Conservation (phyloP, 2,329 filamentous ascomycete genomes). For the Pseudopyrenochaeta lycopersici region DNA sequence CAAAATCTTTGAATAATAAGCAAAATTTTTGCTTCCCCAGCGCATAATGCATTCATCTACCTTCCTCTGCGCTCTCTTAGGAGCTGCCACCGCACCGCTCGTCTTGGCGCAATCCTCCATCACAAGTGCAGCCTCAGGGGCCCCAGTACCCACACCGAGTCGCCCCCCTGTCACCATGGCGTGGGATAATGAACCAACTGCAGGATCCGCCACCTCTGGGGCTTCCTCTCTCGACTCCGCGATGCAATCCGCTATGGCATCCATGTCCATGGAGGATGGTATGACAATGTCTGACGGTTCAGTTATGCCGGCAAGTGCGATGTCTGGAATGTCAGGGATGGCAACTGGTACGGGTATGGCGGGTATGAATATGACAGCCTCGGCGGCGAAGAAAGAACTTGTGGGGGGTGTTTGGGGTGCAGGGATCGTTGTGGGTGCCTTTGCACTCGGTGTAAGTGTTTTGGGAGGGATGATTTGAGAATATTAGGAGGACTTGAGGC, state of each 20-base stretch:
- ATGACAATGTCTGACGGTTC: slow-evolving; percentile 44
- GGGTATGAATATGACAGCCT: slow-evolving; percentile 23
- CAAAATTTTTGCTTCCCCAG: neutral
- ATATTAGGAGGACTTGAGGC: too few relatives aligned
- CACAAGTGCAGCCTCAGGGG: slow-evolving; percentile 12
- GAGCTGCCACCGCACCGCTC: slow-evolving; percentile 7
- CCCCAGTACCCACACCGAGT: slow-evolving; percentile 14
- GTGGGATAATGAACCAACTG: slow-evolving; percentile 14
- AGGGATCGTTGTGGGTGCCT: neutral
- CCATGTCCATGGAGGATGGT: slow-evolving; percentile 48
- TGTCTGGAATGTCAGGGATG: slow-evolving; percentile 6
- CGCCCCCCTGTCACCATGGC: slow-evolving; percentile 25
- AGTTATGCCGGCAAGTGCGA: slow-evolving; percentile 23
- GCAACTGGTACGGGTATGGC: slow-evolving; percentile 33
- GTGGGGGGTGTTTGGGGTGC: neutral
- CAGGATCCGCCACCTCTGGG: slow-evolving; percentile 5
- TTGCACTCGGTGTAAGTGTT: neutral
- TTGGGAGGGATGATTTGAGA: too few relatives aligned
- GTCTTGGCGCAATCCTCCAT: slow-evolving; percentile 13
- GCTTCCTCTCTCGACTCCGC: slow-evolving; percentile 5
- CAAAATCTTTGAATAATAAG: neutral
- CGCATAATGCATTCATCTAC: slow-evolving; percentile 11
- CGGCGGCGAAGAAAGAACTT: slow-evolving; percentile 4
- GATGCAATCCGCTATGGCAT: slow-evolving; percentile 47
- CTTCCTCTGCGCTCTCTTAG: slow-evolving; percentile 10